Conservation (phyloP, 192 early-diverging fungal species). For the Coemansia sp. region DNA sequence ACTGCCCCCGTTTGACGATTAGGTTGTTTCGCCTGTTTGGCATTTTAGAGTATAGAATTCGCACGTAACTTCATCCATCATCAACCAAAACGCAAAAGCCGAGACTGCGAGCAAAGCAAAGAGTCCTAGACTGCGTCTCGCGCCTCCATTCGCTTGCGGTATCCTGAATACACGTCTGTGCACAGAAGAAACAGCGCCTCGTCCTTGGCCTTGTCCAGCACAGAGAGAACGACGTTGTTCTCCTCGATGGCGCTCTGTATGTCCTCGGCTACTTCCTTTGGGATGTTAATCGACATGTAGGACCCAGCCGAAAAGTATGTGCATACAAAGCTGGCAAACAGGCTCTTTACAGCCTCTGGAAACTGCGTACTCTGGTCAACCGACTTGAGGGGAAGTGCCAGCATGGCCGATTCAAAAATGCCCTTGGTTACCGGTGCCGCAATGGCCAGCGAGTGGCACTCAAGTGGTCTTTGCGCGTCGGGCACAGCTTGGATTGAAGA, state of each 20-base stretch:
- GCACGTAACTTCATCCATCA: too few species aligned
- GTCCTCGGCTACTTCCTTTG: slow-evolving; percentile 11
- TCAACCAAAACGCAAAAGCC: too few species aligned
- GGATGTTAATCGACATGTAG: slow-evolving; percentile 35
- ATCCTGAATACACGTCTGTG: slow-evolving; percentile 35
- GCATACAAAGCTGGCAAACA: slow-evolving; percentile 19
- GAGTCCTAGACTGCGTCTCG: background rate
- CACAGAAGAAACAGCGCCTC: slow-evolving; percentile 44
- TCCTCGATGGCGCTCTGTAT: slow-evolving; percentile 26
- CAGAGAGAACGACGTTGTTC: slow-evolving; percentile 26
- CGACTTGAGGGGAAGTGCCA: slow-evolving; percentile 15
- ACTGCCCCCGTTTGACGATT: slow-evolving; percentile 52
- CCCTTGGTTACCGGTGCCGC: slow-evolving; percentile 34
- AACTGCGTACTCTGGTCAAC: slow-evolving; percentile 25
- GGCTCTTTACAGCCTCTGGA: slow-evolving; percentile 28
- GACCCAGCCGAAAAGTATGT: slow-evolving; percentile 31
- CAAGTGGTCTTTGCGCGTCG: slow-evolving; percentile 3
- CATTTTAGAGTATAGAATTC: too few species aligned
- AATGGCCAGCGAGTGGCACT: slow-evolving; percentile 13
- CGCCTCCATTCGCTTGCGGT: slow-evolving; percentile 19
- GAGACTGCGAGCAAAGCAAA: too few species aligned
- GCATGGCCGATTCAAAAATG: slow-evolving; percentile 39
- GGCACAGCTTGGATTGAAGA: slow-evolving; percentile 3
- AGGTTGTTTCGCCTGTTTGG: too few species aligned
- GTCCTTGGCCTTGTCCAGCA: slow-evolving; percentile 44